These are phyloP conservation scores for Austroboletus festivus DNA, from an alignment of 768 basidiomycete species.

Conservation along the genomic window DNA sequence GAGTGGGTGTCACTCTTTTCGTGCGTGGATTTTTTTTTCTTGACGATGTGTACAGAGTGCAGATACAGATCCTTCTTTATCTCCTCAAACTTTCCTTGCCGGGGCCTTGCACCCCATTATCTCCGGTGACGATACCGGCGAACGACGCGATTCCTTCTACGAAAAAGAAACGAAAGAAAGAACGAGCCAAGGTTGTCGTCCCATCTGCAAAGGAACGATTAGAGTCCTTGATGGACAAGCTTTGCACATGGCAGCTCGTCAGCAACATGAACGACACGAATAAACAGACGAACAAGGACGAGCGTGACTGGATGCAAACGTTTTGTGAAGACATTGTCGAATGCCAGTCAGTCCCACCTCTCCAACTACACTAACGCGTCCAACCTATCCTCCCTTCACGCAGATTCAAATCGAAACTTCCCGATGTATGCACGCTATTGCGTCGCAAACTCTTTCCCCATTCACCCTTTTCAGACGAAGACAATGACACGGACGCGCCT, in stretches of 20 bases:
- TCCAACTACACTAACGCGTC: not conserved
- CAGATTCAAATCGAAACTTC: slow-evolving; percentile 56
- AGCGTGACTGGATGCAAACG: slow-evolving; percentile 70
- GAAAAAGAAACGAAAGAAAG: slow-evolving; percentile 26
- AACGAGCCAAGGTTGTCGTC: slow-evolving; percentile 19
- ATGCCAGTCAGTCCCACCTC: slow-evolving; percentile 45
- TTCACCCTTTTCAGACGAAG: slow-evolving; percentile 56
- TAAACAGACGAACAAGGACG: slow-evolving; percentile 21
- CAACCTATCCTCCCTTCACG: not conserved
- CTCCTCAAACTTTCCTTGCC: slow-evolving; percentile 63
- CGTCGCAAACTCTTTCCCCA: slow-evolving; percentile 64
- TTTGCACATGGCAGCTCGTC: slow-evolving; percentile 74
- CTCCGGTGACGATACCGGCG: slow-evolving; percentile 24
- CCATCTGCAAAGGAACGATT: slow-evolving; percentile 47
- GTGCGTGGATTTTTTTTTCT: not conserved
- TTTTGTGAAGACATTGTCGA: slow-evolving; percentile 71
- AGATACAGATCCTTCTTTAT: slow-evolving; percentile 73
- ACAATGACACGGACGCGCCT: slow-evolving; percentile 11
- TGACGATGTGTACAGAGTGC: slow-evolving; percentile 45
- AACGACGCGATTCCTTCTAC: slow-evolving; percentile 26
- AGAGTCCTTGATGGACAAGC: slow-evolving; percentile 74
- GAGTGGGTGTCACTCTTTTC: slow-evolving; percentile 42
- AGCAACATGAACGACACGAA: slow-evolving; percentile 36
- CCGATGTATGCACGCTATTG: slow-evolving; percentile 54
- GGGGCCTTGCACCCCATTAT: slow-evolving; percentile 35